phyloP scores from a whole-genome alignment of 345 rosid species.

The Salix udensis region DNA sequence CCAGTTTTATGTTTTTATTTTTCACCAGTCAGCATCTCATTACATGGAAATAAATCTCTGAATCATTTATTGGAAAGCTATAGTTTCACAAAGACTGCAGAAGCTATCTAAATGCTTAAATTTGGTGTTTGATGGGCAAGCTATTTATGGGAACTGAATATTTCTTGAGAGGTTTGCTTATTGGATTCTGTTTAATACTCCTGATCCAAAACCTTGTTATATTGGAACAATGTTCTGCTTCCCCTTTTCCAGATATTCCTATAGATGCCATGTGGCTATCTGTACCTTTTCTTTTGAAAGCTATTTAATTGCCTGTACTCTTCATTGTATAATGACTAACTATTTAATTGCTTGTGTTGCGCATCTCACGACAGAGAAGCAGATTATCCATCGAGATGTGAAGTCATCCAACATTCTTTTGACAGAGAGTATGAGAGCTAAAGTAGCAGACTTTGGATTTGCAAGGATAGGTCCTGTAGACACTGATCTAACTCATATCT shows the following conservation, averaged over 20 bases:
- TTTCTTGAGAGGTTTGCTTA: not conserved
- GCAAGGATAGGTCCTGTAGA: slow-evolving; percentile 74
- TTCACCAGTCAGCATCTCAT: not conserved
- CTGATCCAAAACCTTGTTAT: not conserved
- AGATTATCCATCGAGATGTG: slow-evolving; percentile 89
- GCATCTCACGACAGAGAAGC: slow-evolving; percentile 56
- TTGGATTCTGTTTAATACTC: not conserved
- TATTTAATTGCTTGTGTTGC: not conserved
- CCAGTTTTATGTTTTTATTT: not conserved
- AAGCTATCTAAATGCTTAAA: not conserved
- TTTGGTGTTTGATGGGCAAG: not conserved
- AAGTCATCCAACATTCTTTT: slow-evolving; percentile 92
- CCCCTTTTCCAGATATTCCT: not conserved
- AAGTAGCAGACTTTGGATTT: slow-evolving; percentile 95
- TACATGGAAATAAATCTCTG: not conserved
- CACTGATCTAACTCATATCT: slow-evolving; percentile 62
- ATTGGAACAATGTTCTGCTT: not conserved
- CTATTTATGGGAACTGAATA: not conserved
- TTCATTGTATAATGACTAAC: not conserved
- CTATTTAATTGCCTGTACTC: not conserved
- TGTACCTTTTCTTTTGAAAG: not conserved
- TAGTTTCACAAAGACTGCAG: not conserved
- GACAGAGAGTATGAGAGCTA: slow-evolving; percentile 89
- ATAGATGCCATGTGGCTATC: not conserved
- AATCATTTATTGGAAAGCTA: not conserved